Percentiles rank a stretch among this genome's conserved stretches.
phyloP scores from a whole-genome alignment of 345 rosid species.

The Citrus cavaleriei region DNA sequence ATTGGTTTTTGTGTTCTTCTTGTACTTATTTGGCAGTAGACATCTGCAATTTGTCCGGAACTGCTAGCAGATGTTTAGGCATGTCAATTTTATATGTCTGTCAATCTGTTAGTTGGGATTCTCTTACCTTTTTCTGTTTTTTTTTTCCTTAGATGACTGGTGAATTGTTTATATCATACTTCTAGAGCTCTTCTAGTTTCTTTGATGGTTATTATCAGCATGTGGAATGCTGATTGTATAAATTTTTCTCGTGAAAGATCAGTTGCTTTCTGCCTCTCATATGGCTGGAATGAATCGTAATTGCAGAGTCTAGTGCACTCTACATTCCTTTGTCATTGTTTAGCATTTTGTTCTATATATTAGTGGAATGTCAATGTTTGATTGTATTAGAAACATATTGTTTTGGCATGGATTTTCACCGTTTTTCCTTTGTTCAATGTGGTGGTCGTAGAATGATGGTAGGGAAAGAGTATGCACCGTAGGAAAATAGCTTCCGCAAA shows the following conservation, averaged over 20 bases:
- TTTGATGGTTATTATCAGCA: neutral
- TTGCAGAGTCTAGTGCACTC: neutral
- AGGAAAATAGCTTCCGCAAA: neutral
- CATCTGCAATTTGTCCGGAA: conserved; percentile 5
- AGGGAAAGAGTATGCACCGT: neutral
- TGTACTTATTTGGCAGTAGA: conserved; percentile 59
- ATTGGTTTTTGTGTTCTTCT: conserved; percentile 50
- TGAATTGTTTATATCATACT: conserved; percentile 26
- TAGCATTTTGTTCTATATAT: neutral
- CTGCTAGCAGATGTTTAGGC: conserved; percentile 10
- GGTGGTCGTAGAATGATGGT: neutral
- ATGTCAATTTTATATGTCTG: conserved; percentile 17
- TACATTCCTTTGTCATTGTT: neutral
- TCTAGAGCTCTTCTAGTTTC: conserved; percentile 8
- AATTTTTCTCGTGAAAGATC: neutral
- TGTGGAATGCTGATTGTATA: conserved; percentile 5
- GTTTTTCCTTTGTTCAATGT: neutral
- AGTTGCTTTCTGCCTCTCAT: neutral
- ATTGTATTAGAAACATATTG: neutral
- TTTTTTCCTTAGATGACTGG: neutral
- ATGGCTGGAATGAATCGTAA: neutral
- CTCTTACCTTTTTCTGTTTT: neutral
- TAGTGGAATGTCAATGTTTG: neutral
- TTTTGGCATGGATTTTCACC: neutral
- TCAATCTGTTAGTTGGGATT: conserved; percentile 26